Evolutionary conservation across 139 green algal genomes (phyloP).

Genomic region (Auxenochlorella pyrenoidosa): DNA sequence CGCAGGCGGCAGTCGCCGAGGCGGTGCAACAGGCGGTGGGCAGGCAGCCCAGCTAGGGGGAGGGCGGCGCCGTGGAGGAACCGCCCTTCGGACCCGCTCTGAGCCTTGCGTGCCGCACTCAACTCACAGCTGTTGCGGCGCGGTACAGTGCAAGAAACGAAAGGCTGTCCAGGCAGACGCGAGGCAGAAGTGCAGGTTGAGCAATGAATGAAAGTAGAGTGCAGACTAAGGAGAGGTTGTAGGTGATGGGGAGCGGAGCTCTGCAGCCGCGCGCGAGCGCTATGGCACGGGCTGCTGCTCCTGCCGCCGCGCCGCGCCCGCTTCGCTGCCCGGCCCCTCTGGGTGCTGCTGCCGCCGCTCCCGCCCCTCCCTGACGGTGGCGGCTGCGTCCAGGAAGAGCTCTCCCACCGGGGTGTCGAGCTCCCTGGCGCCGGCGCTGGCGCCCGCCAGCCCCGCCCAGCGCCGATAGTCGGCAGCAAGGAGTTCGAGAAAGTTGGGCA

Average conservation of each 20-base stretch:
- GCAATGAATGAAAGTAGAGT: background rate
- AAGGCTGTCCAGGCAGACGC: too few species aligned
- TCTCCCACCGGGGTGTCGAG: constrained; percentile 22
- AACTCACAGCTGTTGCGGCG: background rate
- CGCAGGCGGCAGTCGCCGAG: background rate
- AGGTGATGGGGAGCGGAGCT: too few species aligned
- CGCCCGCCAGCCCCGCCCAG: constrained; percentile 23
- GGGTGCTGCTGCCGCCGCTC: constrained; percentile 9
- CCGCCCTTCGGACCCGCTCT: too few species aligned
- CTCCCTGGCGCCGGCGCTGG: constrained; percentile 1
- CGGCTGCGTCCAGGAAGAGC: constrained; percentile 11
- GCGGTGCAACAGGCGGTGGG: background rate
- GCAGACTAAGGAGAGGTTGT: background rate
- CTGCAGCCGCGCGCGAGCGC: too few species aligned
- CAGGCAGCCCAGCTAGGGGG: background rate
- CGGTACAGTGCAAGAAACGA: background rate
- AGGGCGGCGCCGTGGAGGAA: too few species aligned
- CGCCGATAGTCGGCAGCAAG: constrained; percentile 40
- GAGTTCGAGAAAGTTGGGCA: constrained; percentile 49
- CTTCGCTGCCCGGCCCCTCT: background rate
- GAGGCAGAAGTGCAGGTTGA: background rate
- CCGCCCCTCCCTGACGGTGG: constrained; percentile 11
- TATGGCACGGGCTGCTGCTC: background rate
- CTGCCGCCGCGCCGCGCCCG: background rate
- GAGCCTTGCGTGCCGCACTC: too few species aligned